phyloP scores from a whole-genome alignment of 805 yeast species.

The Kuraishia borneana region DNA sequence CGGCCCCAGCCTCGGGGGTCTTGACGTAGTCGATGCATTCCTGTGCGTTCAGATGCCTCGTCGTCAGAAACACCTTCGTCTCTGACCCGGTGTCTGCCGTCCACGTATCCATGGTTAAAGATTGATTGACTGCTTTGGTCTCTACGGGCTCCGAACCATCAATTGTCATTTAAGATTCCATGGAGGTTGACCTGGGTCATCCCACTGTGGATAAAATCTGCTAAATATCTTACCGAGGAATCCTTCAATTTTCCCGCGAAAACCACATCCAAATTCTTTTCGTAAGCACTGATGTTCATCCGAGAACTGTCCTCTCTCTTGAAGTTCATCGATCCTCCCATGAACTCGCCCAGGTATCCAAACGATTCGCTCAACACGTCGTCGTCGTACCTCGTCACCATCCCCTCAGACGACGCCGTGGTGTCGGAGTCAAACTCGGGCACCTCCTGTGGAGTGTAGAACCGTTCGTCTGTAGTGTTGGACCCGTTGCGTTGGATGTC shows the following conservation, averaged over 20 bases:
- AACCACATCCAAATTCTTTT: conserved; percentile 5
- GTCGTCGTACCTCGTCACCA: conserved; percentile 7
- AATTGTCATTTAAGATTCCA: conserved; percentile 1
- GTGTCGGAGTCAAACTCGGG: background rate
- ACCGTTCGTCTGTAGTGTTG: background rate
- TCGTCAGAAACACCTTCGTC: conserved; percentile 2
- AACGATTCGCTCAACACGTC: conserved; percentile 22
- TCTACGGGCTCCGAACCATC: no score
- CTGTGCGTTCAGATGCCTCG: conserved; percentile 1
- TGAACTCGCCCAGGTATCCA: conserved; percentile 27
- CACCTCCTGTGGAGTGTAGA: conserved; percentile 5
- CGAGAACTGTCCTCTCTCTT: conserved; percentile 8
- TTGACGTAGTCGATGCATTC: conserved; percentile 2
- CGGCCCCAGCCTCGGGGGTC: conserved; percentile 29
- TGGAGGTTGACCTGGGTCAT: conserved; percentile 8
- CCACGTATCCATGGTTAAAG: background rate
- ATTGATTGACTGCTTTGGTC: no score
- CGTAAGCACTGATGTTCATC: conserved; percentile 12
- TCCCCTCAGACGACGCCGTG: conserved; percentile 8
- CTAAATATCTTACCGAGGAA: conserved; percentile 25
- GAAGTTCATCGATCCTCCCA: conserved; percentile 13
- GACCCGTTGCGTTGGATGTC: background rate
- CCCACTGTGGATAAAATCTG: conserved; percentile 18
- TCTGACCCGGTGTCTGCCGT: background rate
- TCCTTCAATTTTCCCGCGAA: conserved; percentile 8